These are phyloP conservation scores for Nitzschia sp. DNA, from an alignment of 108 stramenopile genomes.

Conservation along the genomic window DNA sequence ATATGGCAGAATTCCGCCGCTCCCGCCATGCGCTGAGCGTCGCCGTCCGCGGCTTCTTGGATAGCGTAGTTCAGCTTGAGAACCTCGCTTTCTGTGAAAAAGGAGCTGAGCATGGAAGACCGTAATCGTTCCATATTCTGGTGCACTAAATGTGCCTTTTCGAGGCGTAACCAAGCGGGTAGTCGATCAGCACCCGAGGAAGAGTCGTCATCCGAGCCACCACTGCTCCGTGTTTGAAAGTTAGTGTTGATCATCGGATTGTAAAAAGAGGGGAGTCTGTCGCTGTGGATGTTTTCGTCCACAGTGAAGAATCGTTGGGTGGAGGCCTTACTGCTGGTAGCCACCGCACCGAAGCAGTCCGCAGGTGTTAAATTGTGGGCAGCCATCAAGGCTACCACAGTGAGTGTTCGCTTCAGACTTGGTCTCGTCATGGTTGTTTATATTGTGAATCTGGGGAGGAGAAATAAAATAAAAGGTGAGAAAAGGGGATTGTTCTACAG, in stretches of 20 bases:
- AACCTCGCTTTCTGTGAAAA: slow-evolving; percentile 45
- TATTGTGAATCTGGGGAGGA: background rate
- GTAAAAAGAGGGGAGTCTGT: background rate
- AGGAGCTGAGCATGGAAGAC: slow-evolving; percentile 36
- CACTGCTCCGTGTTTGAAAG: background rate
- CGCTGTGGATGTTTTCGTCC: slow-evolving; percentile 11
- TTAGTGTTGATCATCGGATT: background rate
- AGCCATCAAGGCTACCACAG: slow-evolving; percentile 2
- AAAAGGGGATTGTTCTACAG: too few species aligned
- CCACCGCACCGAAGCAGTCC: slow-evolving; percentile 13
- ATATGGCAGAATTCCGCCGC: slow-evolving; percentile 74
- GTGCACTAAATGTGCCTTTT: slow-evolving; percentile 27
- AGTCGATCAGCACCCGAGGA: background rate
- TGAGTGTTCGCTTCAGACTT: background rate
- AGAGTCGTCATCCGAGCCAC: background rate
- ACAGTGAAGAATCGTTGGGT: slow-evolving; percentile 15
- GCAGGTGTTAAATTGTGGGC: slow-evolving; percentile 12
- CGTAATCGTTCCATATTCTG: slow-evolving; percentile 30
- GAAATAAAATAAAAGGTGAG: background rate
- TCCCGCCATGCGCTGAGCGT: slow-evolving; percentile 63
- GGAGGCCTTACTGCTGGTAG: background rate
- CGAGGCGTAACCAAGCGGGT: slow-evolving; percentile 39
- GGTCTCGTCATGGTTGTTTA: background rate
- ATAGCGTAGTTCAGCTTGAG: slow-evolving; percentile 56
- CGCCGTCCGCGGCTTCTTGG: slow-evolving; percentile 48